Percentiles rank a stretch among this genome's conserved stretches.
phyloP scores from a whole-genome alignment of 106 monocot genomes.

The Allium fistulosum region DNA sequence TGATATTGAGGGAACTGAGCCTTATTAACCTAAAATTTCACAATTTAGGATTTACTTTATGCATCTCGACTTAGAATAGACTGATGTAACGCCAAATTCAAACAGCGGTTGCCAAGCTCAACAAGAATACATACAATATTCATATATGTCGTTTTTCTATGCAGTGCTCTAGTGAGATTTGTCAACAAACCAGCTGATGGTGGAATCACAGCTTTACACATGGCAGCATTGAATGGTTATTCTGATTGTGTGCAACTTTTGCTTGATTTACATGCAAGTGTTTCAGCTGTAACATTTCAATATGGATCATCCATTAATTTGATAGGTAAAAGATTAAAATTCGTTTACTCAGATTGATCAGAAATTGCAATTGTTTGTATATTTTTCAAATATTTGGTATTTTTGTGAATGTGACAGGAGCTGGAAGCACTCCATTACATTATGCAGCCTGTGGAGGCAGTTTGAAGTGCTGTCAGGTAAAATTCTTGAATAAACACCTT shows the following conservation, averaged over 20 bases:
- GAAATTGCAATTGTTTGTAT: not conserved
- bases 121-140: not conserved
- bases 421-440: slow-evolving; percentile 96
- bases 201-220: slow-evolving; percentile 85
- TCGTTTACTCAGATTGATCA: too few relatives aligned
- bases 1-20: too few relatives aligned
- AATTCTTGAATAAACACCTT: not conserved
- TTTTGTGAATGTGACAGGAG: slow-evolving; percentile 36
- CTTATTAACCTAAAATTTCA: too few relatives aligned
- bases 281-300: slow-evolving; percentile 71
- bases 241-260: slow-evolving; percentile 84
- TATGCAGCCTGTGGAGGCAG: slow-evolving; percentile 95
- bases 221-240: slow-evolving; percentile 77
- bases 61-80: too few relatives aligned
- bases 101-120: too few relatives aligned
- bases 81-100: too few relatives aligned
- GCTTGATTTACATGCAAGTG: slow-evolving; percentile 76
- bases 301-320: slow-evolving; percentile 71
- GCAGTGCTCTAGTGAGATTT: slow-evolving; percentile 60
- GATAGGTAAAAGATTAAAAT: slow-evolving; percentile 39
- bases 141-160: slow-evolving; percentile 2
- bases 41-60: too few relatives aligned
- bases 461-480: slow-evolving; percentile 86
- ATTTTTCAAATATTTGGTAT: not conserved
- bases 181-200: slow-evolving; percentile 87